These are phyloP conservation scores for Tylopilus orsonianus DNA, from an alignment of 1,284 basidiomycete genomes.

Conservation along the genomic window DNA sequence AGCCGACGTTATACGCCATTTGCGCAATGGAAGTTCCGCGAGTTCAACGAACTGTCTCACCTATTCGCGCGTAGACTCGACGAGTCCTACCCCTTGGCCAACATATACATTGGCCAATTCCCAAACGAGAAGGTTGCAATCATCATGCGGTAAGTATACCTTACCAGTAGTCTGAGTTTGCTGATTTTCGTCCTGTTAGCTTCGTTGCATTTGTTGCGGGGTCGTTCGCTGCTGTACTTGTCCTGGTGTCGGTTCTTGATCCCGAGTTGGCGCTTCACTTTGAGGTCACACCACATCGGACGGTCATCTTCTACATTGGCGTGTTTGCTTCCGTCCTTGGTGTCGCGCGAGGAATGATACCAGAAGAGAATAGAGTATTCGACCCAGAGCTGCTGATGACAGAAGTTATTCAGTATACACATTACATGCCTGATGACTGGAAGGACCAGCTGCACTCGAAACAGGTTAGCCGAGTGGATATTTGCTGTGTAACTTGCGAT, in stretches of 20 bases:
- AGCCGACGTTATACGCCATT: slow-evolving; percentile 91
- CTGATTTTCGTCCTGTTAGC: slow-evolving; percentile 13
- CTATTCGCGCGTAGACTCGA: slow-evolving; percentile 85
- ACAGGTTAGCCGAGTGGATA: slow-evolving; percentile 47
- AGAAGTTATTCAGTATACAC: slow-evolving; percentile 90
- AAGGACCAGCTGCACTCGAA: slow-evolving; percentile 87
- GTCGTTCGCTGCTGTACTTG: slow-evolving; percentile 92
- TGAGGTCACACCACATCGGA: slow-evolving; percentile 91
- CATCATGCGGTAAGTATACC: slow-evolving; percentile 71
- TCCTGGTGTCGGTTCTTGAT: slow-evolving; percentile 88
- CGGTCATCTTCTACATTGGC: slow-evolving; percentile 90
- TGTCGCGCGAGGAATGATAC: slow-evolving; percentile 91
- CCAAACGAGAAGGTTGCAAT: slow-evolving; percentile 92
- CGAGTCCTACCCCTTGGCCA: slow-evolving; percentile 86
- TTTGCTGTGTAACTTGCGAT: neutral
- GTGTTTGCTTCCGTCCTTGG: slow-evolving; percentile 89
- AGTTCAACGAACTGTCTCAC: slow-evolving; percentile 98
- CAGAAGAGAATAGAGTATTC: slow-evolving; percentile 90
- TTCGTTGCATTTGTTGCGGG: slow-evolving; percentile 96
- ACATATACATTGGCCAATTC: slow-evolving; percentile 96
- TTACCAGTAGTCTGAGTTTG: neutral
- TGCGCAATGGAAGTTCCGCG: slow-evolving; percentile 98
- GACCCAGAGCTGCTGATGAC: slow-evolving; percentile 92
- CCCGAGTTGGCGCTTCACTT: slow-evolving; percentile 92
- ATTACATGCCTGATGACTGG: slow-evolving; percentile 95